Evolutionary conservation across 345 rosid genomes (phyloP).

Genomic region (Chamaenerion angustifolium): DNA sequence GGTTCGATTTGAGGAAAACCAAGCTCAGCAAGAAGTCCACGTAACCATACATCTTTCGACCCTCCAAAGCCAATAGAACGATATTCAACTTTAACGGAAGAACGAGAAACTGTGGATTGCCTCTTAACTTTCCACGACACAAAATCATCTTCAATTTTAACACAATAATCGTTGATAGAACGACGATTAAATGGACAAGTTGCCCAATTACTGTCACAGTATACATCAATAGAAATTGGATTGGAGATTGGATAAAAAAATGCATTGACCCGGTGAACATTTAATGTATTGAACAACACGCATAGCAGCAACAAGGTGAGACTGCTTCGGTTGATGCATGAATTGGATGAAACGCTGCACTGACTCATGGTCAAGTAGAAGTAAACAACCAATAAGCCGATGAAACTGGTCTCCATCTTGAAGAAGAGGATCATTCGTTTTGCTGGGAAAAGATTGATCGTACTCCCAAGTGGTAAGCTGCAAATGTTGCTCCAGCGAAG

Average conservation of each 20-base stretch:
- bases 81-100: constrained; percentile 1
- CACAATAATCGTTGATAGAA: not conserved
- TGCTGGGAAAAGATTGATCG: not conserved
- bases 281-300: not conserved
- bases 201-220: not conserved
- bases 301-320: not conserved
- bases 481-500: not conserved
- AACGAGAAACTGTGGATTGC: not conserved
- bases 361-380: not conserved
- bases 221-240: accelerated
- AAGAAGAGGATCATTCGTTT: no score
- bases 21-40: not conserved
- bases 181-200: not conserved
- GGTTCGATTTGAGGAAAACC: not conserved
- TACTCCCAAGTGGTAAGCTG: no score
- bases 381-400: not conserved
- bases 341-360: not conserved
- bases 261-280: not conserved
- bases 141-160: not conserved
- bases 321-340: not conserved
- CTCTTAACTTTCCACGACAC: not conserved
- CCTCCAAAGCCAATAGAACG: not conserved
- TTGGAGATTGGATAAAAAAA: not conserved
- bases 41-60: not conserved
- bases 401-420: not conserved